These are phyloP conservation scores for Tothia fuscella DNA, from an alignment of 2,329 filamentous ascomycete species.

Conservation along the genomic window DNA sequence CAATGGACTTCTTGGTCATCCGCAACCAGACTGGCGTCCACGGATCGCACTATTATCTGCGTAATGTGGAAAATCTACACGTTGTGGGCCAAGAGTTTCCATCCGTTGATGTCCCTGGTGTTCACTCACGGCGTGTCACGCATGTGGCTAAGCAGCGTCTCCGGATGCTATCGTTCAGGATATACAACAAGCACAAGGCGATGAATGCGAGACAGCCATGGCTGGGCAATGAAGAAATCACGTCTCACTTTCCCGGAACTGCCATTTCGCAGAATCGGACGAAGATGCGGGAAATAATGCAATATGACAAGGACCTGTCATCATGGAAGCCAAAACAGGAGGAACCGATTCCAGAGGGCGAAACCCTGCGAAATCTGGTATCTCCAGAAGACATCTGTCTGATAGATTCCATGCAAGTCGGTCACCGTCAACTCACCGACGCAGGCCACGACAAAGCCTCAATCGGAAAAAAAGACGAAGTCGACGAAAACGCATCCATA, in stretches of 20 bases:
- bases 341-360: conserved; percentile 59
- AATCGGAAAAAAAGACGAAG: conserved; percentile 47
- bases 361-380: conserved; percentile 73
- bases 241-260: conserved; percentile 74
- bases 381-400: conserved; percentile 92
- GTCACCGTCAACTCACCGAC: conserved; percentile 79
- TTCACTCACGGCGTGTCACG: conserved; percentile 87
- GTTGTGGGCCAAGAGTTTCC: conserved; percentile 90
- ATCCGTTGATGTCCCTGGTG: conserved; percentile 81
- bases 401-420: conserved; percentile 93
- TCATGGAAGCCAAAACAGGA: conserved; percentile 70
- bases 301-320: conserved; percentile 77
- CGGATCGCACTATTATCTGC: conserved; percentile 71
- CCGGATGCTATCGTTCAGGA: conserved; percentile 88
- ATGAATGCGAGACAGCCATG: conserved; percentile 63
- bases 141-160: conserved; percentile 94
- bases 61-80: conserved; percentile 82
- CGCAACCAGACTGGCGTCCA: conserved; percentile 66
- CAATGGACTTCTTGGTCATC: conserved; percentile 76
- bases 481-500: conserved; percentile 61
- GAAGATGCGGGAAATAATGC: conserved; percentile 92
- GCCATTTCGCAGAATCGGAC: conserved; percentile 92
- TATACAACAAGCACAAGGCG: conserved; percentile 65
- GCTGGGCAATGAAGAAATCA: conserved; percentile 55
- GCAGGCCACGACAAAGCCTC: conserved; percentile 63